A percentile compares a stretch with the other conserved stretches of the same genome.
Conservation (phyloP, 2,329 filamentous ascomycete species). For the Beauveria bassiana region DNA sequence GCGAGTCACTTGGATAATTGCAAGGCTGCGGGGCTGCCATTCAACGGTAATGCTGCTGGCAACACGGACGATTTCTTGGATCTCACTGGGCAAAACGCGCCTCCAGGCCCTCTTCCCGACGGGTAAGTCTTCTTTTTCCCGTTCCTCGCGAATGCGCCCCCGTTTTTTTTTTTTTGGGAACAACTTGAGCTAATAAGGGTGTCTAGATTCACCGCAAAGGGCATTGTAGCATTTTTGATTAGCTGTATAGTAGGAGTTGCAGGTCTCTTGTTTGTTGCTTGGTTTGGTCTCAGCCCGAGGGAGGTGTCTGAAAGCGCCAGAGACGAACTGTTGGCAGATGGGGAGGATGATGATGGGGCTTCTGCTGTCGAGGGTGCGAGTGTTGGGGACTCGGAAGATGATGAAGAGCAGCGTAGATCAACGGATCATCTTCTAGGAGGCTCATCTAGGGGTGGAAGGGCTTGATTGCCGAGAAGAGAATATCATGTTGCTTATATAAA, state of each 20-base stretch:
- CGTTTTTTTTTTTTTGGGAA: too few species aligned
- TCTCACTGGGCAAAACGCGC: conserved; percentile 50
- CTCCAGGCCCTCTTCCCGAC: conserved; percentile 48
- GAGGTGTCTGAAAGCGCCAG: too few species aligned
- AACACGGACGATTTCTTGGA: conserved; percentile 59
- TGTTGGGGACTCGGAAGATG: too few species aligned
- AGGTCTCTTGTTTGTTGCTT: conserved; percentile 58
- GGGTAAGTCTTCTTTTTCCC: conserved; percentile 38
- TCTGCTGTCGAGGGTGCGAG: too few species aligned
- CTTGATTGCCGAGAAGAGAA: too few species aligned
- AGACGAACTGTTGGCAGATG: too few species aligned
- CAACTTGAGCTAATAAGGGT: not conserved
- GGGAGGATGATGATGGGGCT: too few species aligned
- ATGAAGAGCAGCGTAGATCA: too few species aligned
- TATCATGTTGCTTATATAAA: too few species aligned
- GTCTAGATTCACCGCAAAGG: conserved; percentile 55
- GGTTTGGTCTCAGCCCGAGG: conserved; percentile 43
- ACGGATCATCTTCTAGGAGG: too few species aligned
- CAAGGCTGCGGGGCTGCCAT: conserved; percentile 39
- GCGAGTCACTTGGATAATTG: conserved; percentile 51
- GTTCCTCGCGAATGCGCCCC: too few species aligned
- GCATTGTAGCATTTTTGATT: conserved; percentile 68
- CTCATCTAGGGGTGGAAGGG: too few species aligned
- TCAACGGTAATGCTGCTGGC: conserved; percentile 64
- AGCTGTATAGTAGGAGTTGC: conserved; percentile 60